Conservation (phyloP, 306 rosid species). For the Carpinus fangiana region DNA sequence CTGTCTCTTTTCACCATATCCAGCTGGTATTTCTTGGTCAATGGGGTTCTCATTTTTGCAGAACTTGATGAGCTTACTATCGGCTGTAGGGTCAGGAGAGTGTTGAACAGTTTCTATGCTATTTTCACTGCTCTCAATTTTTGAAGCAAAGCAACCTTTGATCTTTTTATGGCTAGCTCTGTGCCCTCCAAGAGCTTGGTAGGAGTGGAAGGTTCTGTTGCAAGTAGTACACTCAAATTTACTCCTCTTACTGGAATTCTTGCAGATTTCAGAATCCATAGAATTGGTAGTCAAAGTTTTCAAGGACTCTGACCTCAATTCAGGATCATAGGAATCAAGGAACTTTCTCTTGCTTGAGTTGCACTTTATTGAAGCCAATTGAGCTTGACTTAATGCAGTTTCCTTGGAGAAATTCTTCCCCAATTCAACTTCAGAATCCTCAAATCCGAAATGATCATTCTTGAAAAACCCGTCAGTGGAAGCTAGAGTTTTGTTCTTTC, state of each 20-base stretch:
- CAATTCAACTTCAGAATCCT: slow-evolving; percentile 34
- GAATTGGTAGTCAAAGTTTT: slow-evolving; percentile 26
- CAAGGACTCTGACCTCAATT: slow-evolving; percentile 31
- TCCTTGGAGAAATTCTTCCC: slow-evolving; percentile 38
- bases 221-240: slow-evolving; percentile 80
- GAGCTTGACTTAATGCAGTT: slow-evolving; percentile 36
- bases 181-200: slow-evolving; percentile 96
- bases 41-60: slow-evolving; percentile 16
- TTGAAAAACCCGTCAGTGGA: slow-evolving; percentile 34
- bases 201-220: slow-evolving; percentile 67
- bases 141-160: slow-evolving; percentile 66
- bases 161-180: slow-evolving; percentile 85
- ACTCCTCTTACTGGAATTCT: slow-evolving; percentile 48
- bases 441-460: slow-evolving; percentile 32
- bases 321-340: slow-evolving; percentile 22
- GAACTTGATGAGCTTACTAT: slow-evolving; percentile 37
- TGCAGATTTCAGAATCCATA: slow-evolving; percentile 40
- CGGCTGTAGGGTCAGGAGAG: slow-evolving; percentile 41
- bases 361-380: slow-evolving; percentile 32
- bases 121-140: slow-evolving; percentile 54
- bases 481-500: slow-evolving; percentile 25
- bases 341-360: slow-evolving; percentile 47
- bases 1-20: slow-evolving; percentile 25
- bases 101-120: slow-evolving; percentile 54
- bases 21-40: slow-evolving; percentile 24